phyloP scores from a whole-genome alignment of 352 stramenopile species.

The Phytophthora kernoviae region DNA sequence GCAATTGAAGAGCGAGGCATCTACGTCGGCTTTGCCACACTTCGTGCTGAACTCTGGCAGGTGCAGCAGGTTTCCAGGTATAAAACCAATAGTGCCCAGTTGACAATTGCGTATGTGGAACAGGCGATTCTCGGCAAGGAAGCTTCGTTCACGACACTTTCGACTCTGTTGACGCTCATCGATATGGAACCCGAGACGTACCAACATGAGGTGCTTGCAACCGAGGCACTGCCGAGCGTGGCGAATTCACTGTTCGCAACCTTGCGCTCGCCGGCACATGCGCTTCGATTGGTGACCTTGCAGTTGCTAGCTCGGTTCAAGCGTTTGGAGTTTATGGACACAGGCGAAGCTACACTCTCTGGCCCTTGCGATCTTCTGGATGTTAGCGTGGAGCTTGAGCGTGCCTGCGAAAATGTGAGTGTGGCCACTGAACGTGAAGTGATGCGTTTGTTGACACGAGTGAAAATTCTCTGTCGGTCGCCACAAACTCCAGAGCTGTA shows the following conservation, averaged over 20 bases:
- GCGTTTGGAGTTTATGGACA: constrained; percentile 57
- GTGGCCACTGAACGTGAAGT: constrained; percentile 87
- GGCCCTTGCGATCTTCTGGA: constrained; percentile 76
- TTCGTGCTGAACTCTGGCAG: constrained; percentile 77
- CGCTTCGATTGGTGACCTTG: constrained; percentile 69
- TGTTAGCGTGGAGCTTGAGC: constrained; percentile 69
- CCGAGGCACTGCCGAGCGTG: constrained; percentile 35
- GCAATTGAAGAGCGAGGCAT: constrained; percentile 10
- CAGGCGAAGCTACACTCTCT: constrained; percentile 42
- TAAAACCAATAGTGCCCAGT: constrained; percentile 21
- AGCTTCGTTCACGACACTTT: constrained; percentile 62
- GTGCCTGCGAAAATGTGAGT: constrained; percentile 48
- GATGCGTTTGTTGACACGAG: constrained; percentile 74
- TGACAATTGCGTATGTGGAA: constrained; percentile 38
- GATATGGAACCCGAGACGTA: constrained; percentile 61
- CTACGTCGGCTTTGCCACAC: constrained; percentile 13
- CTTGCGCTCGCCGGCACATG: constrained; percentile 70
- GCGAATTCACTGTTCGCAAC: constrained; percentile 53
- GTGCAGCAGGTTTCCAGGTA: constrained; percentile 60
- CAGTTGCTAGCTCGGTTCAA: constrained; percentile 67
- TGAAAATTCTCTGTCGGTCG: constrained; percentile 79
- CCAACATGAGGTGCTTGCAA: constrained; percentile 51
- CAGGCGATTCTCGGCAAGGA: constrained; percentile 46
- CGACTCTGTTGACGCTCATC: constrained; percentile 61
- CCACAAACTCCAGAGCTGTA: constrained; percentile 76